These are phyloP conservation scores for Scytalidium sp. DNA, from an alignment of 2,329 filamentous ascomycete species.

Conservation along the genomic window DNA sequence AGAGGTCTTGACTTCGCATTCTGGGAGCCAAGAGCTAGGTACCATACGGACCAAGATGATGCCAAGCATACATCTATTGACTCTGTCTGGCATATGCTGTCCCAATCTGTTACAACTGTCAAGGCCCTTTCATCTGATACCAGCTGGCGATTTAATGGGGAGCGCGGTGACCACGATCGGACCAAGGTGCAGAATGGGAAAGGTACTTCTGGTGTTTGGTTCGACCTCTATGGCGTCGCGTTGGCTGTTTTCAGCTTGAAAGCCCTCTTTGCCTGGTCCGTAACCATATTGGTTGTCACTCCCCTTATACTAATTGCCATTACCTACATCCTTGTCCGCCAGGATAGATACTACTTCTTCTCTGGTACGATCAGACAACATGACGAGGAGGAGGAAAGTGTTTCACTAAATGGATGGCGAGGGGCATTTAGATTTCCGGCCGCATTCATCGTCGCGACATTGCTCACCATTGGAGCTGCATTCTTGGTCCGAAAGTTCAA, in stretches of 20 bases:
- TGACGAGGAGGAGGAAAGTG: conserved; percentile 55
- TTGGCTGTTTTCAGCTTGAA: conserved; percentile 79
- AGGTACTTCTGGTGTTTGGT: conserved; percentile 79
- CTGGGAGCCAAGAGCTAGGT: conserved; percentile 78
- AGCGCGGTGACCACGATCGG: conserved; percentile 49
- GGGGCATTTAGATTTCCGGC: conserved; percentile 85
- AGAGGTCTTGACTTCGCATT: conserved; percentile 92
- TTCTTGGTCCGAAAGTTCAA: conserved; percentile 80
- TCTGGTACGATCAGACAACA: conserved; percentile 56
- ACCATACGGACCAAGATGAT: conserved; percentile 91
- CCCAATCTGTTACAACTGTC: conserved; percentile 73
- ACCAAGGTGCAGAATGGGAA: conserved; percentile 65
- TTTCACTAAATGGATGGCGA: conserved; percentile 70
- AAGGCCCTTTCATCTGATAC: conserved; percentile 67
- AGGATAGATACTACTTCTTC: conserved; percentile 88
- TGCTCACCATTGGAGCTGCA: conserved; percentile 67
- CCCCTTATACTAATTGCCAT: conserved; percentile 71
- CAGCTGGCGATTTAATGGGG: conserved; percentile 62
- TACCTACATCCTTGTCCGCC: conserved; percentile 63
- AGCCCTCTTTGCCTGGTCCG: conserved; percentile 83
- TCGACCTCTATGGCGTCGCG: conserved; percentile 79
- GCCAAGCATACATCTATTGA: conserved; percentile 68
- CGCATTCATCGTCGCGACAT: conserved; percentile 65
- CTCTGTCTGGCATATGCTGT: conserved; percentile 93
- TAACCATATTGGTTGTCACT: conserved; percentile 76